These are phyloP conservation scores for Xylariaceae sp. DNA, from an alignment of 2,329 filamentous ascomycete genomes.

Conservation along the genomic window DNA sequence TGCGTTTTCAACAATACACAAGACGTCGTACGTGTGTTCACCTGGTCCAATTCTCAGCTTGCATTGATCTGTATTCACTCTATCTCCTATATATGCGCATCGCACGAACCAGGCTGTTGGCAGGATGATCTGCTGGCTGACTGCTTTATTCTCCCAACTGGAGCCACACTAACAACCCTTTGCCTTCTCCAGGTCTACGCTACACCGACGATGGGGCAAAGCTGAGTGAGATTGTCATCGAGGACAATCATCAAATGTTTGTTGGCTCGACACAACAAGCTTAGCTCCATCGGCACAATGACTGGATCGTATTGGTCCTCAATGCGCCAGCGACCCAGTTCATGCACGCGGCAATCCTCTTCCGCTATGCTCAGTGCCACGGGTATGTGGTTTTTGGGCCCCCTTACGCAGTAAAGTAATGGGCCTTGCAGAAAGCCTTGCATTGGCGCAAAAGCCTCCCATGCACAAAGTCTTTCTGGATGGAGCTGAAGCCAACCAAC, in stretches of 20 bases:
- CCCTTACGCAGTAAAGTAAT: slow-evolving; percentile 26
- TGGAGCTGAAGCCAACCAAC: slow-evolving; percentile 22
- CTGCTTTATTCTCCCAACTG: slow-evolving; percentile 11
- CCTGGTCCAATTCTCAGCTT: slow-evolving; percentile 5
- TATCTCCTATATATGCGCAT: neutral
- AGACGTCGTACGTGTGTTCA: neutral
- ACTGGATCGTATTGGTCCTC: slow-evolving; percentile 10
- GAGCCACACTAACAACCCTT: neutral
- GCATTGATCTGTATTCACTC: slow-evolving; percentile 2
- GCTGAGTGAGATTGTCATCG: slow-evolving; percentile 7
- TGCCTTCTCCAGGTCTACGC: neutral
- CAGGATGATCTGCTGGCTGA: slow-evolving; percentile 2
- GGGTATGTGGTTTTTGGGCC: slow-evolving; percentile 1
- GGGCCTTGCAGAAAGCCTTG: slow-evolving; percentile 26
- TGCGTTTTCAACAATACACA: neutral
- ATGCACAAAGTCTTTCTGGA: slow-evolving; percentile 17
- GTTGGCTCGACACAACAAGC: neutral
- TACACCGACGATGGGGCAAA: slow-evolving; percentile 24
- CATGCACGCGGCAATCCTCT: slow-evolving; percentile 8
- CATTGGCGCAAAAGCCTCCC: slow-evolving; percentile 12
- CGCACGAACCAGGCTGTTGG: neutral
- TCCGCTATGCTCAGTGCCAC: neutral
- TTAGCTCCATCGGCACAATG: neutral
- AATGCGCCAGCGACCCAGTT: slow-evolving; percentile 19
- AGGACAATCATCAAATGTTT: neutral